Base-by-base conservation (phyloP, 2,329 filamentous ascomycete species). In the Fusarium chuoi region DNA sequence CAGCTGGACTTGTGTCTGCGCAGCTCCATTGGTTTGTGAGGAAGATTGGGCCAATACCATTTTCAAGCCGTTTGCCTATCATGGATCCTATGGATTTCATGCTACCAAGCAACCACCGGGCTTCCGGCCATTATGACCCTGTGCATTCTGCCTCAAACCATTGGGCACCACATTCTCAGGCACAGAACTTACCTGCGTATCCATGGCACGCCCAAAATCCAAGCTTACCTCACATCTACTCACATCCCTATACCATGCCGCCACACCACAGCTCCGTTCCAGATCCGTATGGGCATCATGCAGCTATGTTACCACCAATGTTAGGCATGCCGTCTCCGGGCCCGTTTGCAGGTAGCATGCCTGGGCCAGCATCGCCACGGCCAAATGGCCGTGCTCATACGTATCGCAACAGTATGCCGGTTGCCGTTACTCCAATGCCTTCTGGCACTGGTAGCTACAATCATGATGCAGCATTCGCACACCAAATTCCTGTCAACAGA, bases 71-170 rank as follows among this genome's bases (percentile, higher is more conserved):
- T 48, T 71, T 42, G 58, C 52, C 41, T 58, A 49, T 44, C 44
- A 80, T 80, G 79, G 78, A 80, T 71, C 77, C 73, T 22, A 77
- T 78, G 71, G 76, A 80, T 39, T 77, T 76, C 61, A 62, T 78
- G 42, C 55, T 76, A 51, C 71, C 65, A 46, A 70, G 75, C 60
- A 71, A 75, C 45, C 68, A 71, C 45, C 74, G 77, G 51, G 51
- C 73, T 44, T 56, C 60, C n/a, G 60, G 75, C 24, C 77, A 78
- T 56, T 78, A 78, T 56, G 79, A 79, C 45, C 74, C 79, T 24
- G 75, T 80, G 42, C 79, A 80, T 59, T 69, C 75, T 36, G 70
- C 77, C 39, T 70, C 77, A 26, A 72, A 61, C 51, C 62, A 73
- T 42, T 82, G 80, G 80, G 63, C 67, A 52, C 58, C 71, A 54